Evolutionary conservation across 257 asterid genomes (phyloP).

Genomic region (Capsicum rhomboideum): DNA sequence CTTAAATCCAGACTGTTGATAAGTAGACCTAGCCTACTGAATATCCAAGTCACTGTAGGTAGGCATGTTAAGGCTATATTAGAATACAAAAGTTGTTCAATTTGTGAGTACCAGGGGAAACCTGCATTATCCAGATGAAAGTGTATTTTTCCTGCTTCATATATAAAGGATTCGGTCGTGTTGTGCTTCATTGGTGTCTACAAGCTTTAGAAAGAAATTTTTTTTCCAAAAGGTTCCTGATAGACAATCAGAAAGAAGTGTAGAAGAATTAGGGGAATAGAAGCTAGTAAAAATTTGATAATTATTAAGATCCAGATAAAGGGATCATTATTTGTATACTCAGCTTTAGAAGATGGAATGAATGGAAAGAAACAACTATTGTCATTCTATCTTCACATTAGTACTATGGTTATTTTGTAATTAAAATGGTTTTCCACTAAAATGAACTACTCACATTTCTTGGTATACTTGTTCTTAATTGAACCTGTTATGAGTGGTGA

Average conservation of each 20-base stretch:
- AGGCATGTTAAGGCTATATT: no score
- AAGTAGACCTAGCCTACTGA: no score
- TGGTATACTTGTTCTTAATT: not conserved
- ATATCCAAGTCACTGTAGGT: no score
- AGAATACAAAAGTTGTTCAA: no score
- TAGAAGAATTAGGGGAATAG: not conserved
- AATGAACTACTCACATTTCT: no score
- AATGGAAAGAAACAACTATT: no score
- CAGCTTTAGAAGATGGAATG: not conserved
- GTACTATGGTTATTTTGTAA: not conserved
- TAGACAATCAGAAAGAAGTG: not conserved
- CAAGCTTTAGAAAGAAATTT: not conserved
- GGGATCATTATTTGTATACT: not conserved
- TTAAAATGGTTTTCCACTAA: not conserved
- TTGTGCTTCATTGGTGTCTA: not conserved
- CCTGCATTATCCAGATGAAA: no score
- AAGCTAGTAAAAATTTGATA: no score
- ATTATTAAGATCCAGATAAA: not conserved
- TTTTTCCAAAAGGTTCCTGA: not conserved
- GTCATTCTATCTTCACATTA: not conserved
- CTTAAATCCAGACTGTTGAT: no score
- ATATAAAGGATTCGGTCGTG: no score
- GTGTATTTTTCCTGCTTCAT: no score
- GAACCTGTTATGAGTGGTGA: not conserved
- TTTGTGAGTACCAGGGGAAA: no score